Conservation (phyloP, 352 stramenopile genomes). For the Globisporangium cylindrosporum region DNA sequence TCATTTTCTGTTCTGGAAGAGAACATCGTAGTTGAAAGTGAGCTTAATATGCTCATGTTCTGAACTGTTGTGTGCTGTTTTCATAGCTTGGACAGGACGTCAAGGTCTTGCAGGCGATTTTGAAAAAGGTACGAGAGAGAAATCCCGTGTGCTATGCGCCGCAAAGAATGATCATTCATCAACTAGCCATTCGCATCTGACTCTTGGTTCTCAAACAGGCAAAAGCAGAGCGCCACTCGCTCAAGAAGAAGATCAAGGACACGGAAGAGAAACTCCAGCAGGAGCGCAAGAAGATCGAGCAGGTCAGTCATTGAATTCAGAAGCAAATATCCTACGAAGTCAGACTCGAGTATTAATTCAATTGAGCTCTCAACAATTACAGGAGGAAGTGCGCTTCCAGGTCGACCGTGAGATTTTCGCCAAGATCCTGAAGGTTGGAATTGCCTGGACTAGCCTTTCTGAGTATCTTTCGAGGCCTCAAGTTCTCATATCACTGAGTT, state of each 20-base stretch:
- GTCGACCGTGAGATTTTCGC: slow-evolving; percentile 84
- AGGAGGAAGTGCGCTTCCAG: slow-evolving; percentile 79
- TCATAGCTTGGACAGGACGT: slow-evolving; percentile 70
- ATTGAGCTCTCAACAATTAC: not conserved
- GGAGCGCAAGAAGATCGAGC: slow-evolving; percentile 68
- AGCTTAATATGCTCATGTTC: not conserved
- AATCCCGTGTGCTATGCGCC: not conserved
- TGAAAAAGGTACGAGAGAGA: slow-evolving; percentile 52
- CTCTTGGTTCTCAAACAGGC: slow-evolving; percentile 25
- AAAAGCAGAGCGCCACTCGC: slow-evolving; percentile 71
- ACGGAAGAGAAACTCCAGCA: slow-evolving; percentile 54
- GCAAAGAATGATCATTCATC: too few relatives aligned
- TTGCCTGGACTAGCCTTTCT: not conserved
- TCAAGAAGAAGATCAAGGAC: slow-evolving; percentile 79
- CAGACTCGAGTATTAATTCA: too few relatives aligned
- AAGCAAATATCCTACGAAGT: not conserved
- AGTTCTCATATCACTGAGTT: not conserved
- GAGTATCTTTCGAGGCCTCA: not conserved
- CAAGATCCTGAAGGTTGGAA: slow-evolving; percentile 69
- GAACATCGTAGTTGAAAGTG: not conserved
- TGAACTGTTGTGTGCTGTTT: not conserved
- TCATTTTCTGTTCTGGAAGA: not conserved
- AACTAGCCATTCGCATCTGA: too few relatives aligned
- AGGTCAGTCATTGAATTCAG: slow-evolving; percentile 26
- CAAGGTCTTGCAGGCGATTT: slow-evolving; percentile 62